Percentiles rank a stretch among this genome's conserved stretches.
Conservation (phyloP, 352 stramenopile genomes). For the Pilasporangium apinafurcum region DNA sequence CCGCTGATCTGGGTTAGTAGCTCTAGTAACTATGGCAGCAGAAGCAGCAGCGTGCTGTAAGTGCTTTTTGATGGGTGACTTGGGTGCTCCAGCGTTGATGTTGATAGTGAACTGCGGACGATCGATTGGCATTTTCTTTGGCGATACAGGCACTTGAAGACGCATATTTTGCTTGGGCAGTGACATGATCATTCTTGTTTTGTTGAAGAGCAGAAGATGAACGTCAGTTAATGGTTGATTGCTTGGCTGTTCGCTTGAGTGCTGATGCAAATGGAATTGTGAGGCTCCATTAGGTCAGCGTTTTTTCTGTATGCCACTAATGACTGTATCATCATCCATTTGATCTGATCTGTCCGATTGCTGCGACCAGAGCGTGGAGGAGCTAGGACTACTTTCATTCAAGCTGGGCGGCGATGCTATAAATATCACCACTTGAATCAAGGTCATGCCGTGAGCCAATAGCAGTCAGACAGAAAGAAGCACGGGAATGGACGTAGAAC, state of each 20-base stretch:
- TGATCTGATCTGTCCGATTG: too few relatives aligned
- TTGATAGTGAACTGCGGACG: not conserved
- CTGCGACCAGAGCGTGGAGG: too few relatives aligned
- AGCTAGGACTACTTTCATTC: too few relatives aligned
- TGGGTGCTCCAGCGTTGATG: constrained; percentile 5
- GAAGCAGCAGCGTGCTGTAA: constrained; percentile 15
- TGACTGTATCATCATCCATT: not conserved
- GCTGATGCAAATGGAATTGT: constrained; percentile 1
- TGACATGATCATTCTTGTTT: constrained; percentile 14
- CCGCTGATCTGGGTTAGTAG: too few relatives aligned
- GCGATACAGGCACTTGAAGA: constrained; percentile 3
- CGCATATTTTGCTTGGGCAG: constrained; percentile 2
- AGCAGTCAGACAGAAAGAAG: too few relatives aligned
- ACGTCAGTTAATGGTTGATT: too few relatives aligned
- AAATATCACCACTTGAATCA: too few relatives aligned
- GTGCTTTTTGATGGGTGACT: constrained; percentile 61
- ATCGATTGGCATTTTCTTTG: constrained; percentile 1
- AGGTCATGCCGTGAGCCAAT: too few relatives aligned
- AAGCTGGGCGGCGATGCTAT: too few relatives aligned
- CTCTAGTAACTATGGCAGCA: not conserved
- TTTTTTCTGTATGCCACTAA: constrained; percentile 15
- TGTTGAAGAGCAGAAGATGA: too few relatives aligned
- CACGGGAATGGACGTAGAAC: not conserved
- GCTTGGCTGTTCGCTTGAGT: not conserved
- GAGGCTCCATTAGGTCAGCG: too few relatives aligned